A percentile compares a stretch with the other conserved stretches of the same genome.
phyloP scores from a whole-genome alignment of 768 basidiomycete genomes.

The Pleurotus sapidus region DNA sequence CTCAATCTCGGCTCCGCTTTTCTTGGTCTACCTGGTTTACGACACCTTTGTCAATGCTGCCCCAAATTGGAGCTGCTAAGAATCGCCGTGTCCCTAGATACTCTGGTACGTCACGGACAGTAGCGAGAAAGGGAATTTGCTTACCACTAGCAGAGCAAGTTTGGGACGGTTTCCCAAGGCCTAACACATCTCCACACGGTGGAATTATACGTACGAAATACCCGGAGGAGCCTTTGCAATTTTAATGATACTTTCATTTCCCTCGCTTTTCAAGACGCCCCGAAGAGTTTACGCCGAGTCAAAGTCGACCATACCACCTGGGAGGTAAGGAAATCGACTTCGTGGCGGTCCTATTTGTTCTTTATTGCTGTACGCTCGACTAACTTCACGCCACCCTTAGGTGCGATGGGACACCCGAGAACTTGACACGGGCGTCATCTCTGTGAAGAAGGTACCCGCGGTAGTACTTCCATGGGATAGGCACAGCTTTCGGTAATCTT shows the following conservation, averaged over 20 bases:
- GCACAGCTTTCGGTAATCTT: background rate
- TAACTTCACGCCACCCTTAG: background rate
- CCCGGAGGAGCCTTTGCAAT: background rate
- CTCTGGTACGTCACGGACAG: background rate
- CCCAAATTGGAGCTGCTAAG: slow-evolving; percentile 15
- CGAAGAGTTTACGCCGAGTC: background rate
- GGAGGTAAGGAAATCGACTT: background rate
- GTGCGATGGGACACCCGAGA: background rate
- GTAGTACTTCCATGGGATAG: background rate
- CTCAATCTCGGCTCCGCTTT: slow-evolving; percentile 24
- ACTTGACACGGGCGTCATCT: background rate
- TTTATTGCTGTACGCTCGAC: background rate
- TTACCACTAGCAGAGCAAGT: background rate
- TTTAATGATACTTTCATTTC: background rate
- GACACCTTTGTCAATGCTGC: slow-evolving; percentile 16
- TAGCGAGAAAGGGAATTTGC: background rate
- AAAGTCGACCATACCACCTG: background rate
- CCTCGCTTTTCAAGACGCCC: background rate
- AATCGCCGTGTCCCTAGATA: background rate
- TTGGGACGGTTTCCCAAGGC: background rate
- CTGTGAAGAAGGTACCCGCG: background rate
- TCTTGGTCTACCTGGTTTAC: slow-evolving; percentile 18
- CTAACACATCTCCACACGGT: background rate
- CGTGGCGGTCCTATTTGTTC: no score
- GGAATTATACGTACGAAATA: background rate